Evolutionary conservation across 306 rosid genomes (phyloP).

Genomic region (Dryas alaskensis): DNA sequence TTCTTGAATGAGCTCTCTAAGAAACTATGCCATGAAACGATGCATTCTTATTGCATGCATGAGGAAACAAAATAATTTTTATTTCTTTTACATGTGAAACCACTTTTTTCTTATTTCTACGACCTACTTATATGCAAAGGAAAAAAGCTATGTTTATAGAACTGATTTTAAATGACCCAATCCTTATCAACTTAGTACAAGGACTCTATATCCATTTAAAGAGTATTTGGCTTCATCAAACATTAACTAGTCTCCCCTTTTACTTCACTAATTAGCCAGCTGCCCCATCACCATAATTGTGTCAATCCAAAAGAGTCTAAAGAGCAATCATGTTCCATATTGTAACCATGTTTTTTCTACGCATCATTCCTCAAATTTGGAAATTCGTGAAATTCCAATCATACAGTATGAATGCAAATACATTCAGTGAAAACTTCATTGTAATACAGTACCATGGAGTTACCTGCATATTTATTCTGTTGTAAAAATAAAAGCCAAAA

Average conservation of each 20-base stretch:
- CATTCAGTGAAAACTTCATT: constrained; percentile 9
- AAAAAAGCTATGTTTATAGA: not conserved
- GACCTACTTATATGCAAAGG: not conserved
- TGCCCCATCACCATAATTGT: not conserved
- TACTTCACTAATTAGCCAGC: not conserved
- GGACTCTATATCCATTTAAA: not conserved
- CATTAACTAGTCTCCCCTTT: not conserved
- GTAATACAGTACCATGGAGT: not conserved
- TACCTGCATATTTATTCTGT: constrained; percentile 1
- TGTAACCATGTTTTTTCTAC: not conserved
- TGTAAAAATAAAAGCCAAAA: not conserved
- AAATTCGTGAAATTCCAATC: not conserved
- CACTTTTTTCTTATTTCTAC: not conserved
- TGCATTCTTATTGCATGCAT: not conserved
- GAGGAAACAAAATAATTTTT: not conserved
- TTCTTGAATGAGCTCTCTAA: not conserved
- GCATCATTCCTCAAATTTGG: constrained; percentile 14
- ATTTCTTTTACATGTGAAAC: not conserved
- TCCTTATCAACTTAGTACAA: not conserved
- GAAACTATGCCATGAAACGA: not conserved
- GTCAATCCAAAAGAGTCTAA: constrained; percentile 1
- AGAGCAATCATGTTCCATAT: constrained; percentile 4
- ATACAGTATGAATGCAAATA: not conserved
- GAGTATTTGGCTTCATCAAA: constrained; percentile 10
- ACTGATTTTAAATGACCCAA: not conserved